These are phyloP conservation scores for Malbranchea zuffiana DNA, from an alignment of 2,329 filamentous ascomycete species.

Conservation along the genomic window DNA sequence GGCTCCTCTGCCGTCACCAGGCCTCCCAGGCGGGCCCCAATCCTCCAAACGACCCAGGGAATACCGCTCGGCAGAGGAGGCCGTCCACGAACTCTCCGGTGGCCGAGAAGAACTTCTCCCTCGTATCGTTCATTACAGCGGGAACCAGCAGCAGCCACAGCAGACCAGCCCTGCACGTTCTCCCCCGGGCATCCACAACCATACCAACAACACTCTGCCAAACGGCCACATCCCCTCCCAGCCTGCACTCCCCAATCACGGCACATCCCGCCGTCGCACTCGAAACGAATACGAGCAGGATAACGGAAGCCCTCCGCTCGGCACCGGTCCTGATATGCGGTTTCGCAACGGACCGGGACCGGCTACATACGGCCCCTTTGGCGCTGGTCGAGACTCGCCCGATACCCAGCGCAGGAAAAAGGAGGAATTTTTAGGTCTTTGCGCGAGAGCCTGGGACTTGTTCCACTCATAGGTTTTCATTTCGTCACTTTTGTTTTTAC, in stretches of 20 bases:
- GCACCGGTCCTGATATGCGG: slow-evolving; percentile 52
- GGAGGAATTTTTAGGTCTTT: slow-evolving; percentile 80
- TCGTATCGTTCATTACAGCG: slow-evolving; percentile 89
- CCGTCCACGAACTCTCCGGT: slow-evolving; percentile 76
- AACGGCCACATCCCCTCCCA: slow-evolving; percentile 28
- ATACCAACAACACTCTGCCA: slow-evolving; percentile 26
- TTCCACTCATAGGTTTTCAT: slow-evolving; percentile 65
- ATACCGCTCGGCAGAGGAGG: slow-evolving; percentile 92
- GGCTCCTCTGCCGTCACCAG: slow-evolving; percentile 65
- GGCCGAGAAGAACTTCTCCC: slow-evolving; percentile 88
- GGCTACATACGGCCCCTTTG: slow-evolving; percentile 11
- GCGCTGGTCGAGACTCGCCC: slow-evolving; percentile 66
- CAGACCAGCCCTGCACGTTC: slow-evolving; percentile 57
- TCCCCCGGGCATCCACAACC: slow-evolving; percentile 10
- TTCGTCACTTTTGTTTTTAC: not conserved
- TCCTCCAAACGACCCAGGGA: slow-evolving; percentile 57
- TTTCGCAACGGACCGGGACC: slow-evolving; percentile 28
- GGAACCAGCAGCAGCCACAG: slow-evolving; percentile 84
- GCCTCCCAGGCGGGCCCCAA: slow-evolving; percentile 50
- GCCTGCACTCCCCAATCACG: slow-evolving; percentile 5
- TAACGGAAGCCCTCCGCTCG: slow-evolving; percentile 73
- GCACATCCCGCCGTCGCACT: slow-evolving; percentile 53
- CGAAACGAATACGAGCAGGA: slow-evolving; percentile 86
- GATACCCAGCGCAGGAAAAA: slow-evolving; percentile 78
- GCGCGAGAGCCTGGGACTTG: slow-evolving; percentile 86